Evolutionary conservation across 345 rosid species (phyloP).

Genomic region (Psidium friedrichsthalianum): DNA sequence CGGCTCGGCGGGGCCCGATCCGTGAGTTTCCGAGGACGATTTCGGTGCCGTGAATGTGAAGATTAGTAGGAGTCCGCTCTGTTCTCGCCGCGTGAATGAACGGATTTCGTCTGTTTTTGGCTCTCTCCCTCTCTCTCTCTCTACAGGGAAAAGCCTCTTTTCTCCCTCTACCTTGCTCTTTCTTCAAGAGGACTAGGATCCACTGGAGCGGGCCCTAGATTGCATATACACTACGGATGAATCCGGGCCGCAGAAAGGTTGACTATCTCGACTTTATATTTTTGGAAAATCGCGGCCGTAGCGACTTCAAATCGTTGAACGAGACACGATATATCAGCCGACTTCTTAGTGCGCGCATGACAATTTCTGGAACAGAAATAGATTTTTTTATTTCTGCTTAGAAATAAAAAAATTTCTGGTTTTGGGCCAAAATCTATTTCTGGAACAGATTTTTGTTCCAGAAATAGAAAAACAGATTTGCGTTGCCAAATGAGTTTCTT

Average conservation of each 20-base stretch:
- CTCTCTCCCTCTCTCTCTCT: background rate
- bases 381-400: no score
- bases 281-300: background rate
- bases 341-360: no score
- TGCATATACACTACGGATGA: background rate
- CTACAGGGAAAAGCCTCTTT: background rate
- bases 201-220: background rate
- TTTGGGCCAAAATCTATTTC: no score
- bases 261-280: background rate
- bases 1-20: conserved; percentile 1
- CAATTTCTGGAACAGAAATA: no score
- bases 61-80: background rate
- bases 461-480: no score
- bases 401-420: no score
- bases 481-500: no score
- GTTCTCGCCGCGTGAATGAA: background rate
- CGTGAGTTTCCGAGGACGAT: background rate
- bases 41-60: background rate
- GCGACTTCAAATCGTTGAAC: background rate
- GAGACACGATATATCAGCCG: background rate
- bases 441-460: no score
- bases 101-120: background rate
- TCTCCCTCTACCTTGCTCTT: background rate
- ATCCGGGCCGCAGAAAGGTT: background rate
- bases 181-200: background rate